A percentile compares a stretch with the other conserved stretches of the same genome.
These are phyloP conservation scores for Luzula sylvatica DNA, from an alignment of 176 grass and related monocot genomes.

Conservation along the genomic window DNA sequence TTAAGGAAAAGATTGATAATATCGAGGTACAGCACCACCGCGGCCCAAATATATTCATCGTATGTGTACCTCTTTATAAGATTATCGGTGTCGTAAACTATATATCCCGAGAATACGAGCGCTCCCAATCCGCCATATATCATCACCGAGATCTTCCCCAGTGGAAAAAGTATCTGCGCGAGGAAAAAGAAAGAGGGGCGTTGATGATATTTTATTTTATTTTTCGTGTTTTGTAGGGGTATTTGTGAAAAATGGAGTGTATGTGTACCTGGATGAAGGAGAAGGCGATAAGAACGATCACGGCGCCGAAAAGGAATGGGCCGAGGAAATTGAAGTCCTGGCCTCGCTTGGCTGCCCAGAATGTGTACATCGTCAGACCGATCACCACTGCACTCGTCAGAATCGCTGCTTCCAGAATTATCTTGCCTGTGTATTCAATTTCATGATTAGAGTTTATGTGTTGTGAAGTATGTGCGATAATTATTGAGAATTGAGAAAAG, in stretches of 20 bases:
- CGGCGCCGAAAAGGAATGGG: constrained; percentile 70
- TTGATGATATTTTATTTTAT: not conserved
- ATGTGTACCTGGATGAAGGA: constrained; percentile 59
- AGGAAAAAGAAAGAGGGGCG: not conserved
- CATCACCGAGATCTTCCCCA: constrained; percentile 76
- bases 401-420: constrained; percentile 86
- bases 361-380: constrained; percentile 81
- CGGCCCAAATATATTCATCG: constrained; percentile 76
- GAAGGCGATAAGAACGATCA: constrained; percentile 72
- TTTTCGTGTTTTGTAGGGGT: too few relatives aligned
- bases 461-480: too few relatives aligned
- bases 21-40: constrained; percentile 61
- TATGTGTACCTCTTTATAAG: constrained; percentile 77
- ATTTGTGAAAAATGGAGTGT: too few relatives aligned
- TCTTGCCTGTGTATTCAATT: constrained; percentile 40
- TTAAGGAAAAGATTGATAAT: constrained; percentile 78
- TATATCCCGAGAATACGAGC: constrained; percentile 68
- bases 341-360: constrained; percentile 77
- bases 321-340: constrained; percentile 91
- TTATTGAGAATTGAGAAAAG: not conserved
- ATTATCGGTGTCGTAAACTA: constrained; percentile 89
- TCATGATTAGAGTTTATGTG: not conserved
- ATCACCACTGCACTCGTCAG: constrained; percentile 73
- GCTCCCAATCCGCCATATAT: constrained; percentile 63
- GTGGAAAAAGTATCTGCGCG: constrained; percentile 60